Evolutionary conservation across 2,329 filamentous ascomycete genomes (phyloP).

Genomic region (Botrytis galanthina): DNA sequence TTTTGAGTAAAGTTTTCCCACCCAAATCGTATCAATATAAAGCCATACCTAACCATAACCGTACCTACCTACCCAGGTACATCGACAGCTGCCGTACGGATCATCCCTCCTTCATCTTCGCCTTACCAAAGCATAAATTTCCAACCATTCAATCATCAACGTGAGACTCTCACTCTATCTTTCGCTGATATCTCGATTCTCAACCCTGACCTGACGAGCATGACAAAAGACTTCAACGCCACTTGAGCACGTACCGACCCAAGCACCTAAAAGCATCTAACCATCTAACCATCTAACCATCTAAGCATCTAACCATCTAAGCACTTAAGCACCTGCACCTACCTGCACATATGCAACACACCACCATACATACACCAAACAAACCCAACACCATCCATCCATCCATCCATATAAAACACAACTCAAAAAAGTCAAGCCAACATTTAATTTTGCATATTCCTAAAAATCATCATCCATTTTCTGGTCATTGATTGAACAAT

Average conservation of each 20-base stretch:
- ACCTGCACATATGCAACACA: neutral
- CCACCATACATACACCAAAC: too few species aligned
- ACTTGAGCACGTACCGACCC: neutral
- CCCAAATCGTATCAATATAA: neutral
- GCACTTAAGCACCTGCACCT: neutral
- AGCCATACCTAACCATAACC: too few species aligned
- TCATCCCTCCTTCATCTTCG: neutral
- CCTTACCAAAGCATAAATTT: constrained; percentile 1
- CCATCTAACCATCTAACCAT: neutral
- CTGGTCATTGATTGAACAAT: neutral
- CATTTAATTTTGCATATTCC: neutral
- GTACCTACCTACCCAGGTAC: neutral
- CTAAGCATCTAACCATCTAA: neutral
- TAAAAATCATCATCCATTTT: neutral
- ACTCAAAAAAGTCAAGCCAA: neutral
- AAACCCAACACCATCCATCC: neutral
- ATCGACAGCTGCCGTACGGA: neutral
- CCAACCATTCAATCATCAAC: neutral
- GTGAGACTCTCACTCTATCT: neutral
- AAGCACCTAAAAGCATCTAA: neutral
- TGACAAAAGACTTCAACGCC: neutral
- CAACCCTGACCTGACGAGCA: too few species aligned
- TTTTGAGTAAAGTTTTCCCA: neutral
- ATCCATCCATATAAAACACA: neutral
- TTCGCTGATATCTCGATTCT: too few species aligned